These are phyloP conservation scores for Fusarium zealandicum DNA, from an alignment of 2,329 filamentous ascomycete species.

Conservation along the genomic window DNA sequence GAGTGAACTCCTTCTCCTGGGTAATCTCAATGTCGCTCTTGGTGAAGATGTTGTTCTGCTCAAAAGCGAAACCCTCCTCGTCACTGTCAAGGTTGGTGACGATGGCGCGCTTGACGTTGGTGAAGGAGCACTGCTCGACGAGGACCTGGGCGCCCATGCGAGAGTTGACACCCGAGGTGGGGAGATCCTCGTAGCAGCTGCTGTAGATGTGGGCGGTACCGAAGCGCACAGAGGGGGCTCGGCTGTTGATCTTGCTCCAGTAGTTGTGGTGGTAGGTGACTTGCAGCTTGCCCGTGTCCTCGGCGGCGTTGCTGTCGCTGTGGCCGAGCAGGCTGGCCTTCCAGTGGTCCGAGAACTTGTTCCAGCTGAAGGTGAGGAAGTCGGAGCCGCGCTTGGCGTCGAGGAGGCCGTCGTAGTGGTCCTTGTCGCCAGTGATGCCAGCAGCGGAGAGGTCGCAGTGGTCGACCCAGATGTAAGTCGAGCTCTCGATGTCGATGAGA, in stretches of 20 bases:
- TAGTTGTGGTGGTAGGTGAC: constrained; percentile 66
- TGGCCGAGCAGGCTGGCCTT: constrained; percentile 68
- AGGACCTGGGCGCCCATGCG: constrained; percentile 60
- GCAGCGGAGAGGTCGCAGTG: constrained; percentile 61
- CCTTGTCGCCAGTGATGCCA: constrained; percentile 61
- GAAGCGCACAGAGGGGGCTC: constrained; percentile 57
- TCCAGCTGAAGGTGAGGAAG: constrained; percentile 53
- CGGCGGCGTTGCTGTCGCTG: constrained; percentile 57
- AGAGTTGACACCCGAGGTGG: constrained; percentile 59
- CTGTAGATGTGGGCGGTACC: constrained; percentile 66
- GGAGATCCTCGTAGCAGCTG: constrained; percentile 56
- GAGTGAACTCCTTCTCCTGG: constrained; percentile 43
- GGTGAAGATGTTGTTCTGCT: constrained; percentile 54
- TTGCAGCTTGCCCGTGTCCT: constrained; percentile 63
- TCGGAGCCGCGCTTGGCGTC: constrained; percentile 65
- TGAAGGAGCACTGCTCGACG: constrained; percentile 59
- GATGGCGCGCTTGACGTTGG: constrained; percentile 51
- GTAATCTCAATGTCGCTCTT: constrained; percentile 46
- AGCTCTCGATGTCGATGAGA: constrained; percentile 52
- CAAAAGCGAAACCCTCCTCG: constrained; percentile 53
- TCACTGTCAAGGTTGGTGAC: constrained; percentile 54
- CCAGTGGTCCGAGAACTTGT: constrained; percentile 54
- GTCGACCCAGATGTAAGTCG: constrained; percentile 63
- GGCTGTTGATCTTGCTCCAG: constrained; percentile 63
- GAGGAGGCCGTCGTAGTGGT: constrained; percentile 67